Evolutionary conservation across 1,139 yeast species (phyloP), one percentile per base, ranked within the genome.

Genomic region (Pichia sorboxylosa): DNA sequence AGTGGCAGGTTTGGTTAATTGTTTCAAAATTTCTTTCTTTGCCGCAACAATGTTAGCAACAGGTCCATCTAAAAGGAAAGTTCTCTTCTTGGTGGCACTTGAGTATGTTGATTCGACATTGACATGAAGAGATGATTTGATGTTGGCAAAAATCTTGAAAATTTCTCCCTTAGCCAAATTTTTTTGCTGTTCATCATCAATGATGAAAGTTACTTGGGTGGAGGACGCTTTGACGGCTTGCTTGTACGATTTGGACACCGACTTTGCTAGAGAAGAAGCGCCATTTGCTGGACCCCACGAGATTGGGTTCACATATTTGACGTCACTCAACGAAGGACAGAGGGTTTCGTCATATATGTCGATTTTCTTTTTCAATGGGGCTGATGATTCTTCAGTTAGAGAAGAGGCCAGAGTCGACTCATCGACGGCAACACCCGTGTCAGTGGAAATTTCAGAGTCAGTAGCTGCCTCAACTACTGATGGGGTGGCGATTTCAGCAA

Each of bases 31-130:
- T 45, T 81, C 81, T 41, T 85, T 68, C 57, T 76, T 78, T 39
- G 94, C 96, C 29, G 59, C 60, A 40, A 64, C 68, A 36, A 85
- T 92, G 38, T 73, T 72, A 17, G 64, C 73, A 17, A 78, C 72
- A 42, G 69, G 66, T 49, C 97, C 98, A 46, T 79, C 71, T 46
- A 90, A 72, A 54, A 90, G 69, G 49, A 87, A 84, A 20, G 94
- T 83, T 59, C 95, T 77, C 51, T 73, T 76, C 49, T 80, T 83
- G 36, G 81, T 76, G 44, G 72, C 71, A 44, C 70, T 69, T 34
- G 94, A 80, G 36, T 85, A 66, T 34, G 95, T 83, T 39, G 94
- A 81, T 54, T 87, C 95, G 42, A 87, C 73, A 40, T 73, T 69
- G 34, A 87, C 83, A 33, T 66, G 61, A 39, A 80, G 69, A 27